Percentiles rank a stretch among this genome's conserved stretches.
Evolutionary conservation across 2,329 filamentous ascomycete genomes (phyloP).

Genomic region (Bipolaris bicolor): DNA sequence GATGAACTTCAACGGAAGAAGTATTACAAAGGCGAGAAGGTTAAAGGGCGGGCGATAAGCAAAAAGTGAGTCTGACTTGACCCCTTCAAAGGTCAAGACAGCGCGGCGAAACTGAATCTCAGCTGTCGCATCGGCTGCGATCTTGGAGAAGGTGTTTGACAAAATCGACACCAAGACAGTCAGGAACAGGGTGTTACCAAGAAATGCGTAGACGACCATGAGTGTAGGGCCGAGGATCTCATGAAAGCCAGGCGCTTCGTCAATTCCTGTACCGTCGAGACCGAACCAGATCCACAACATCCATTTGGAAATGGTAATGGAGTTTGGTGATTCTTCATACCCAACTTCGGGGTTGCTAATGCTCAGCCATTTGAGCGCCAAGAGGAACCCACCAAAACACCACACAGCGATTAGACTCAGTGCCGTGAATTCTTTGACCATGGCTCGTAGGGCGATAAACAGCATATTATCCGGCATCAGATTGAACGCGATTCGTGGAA

Average conservation of each 20-base stretch:
- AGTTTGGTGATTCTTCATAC: constrained; percentile 54
- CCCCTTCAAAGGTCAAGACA: constrained; percentile 82
- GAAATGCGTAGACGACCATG: constrained; percentile 84
- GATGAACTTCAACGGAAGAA: constrained; percentile 79
- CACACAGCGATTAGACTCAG: constrained; percentile 76
- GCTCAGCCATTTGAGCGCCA: constrained; percentile 80
- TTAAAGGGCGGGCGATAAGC: constrained; percentile 86
- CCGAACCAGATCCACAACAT: constrained; percentile 96
- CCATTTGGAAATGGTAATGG: constrained; percentile 81
- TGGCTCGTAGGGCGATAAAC: constrained; percentile 78
- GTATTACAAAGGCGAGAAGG: constrained; percentile 73
- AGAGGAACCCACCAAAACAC: constrained; percentile 83
- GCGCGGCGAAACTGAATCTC: constrained; percentile 84
- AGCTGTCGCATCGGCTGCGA: constrained; percentile 76
- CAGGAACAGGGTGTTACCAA: constrained; percentile 87
- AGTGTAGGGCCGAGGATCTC: constrained; percentile 77
- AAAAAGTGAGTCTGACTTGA: constrained; percentile 83
- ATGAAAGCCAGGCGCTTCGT: constrained; percentile 72
- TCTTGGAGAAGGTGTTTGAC: constrained; percentile 80
- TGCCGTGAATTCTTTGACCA: constrained; percentile 86
- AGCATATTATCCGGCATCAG: constrained; percentile 83
- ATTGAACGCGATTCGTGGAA: constrained; percentile 82
- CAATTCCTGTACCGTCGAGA: constrained; percentile 70
- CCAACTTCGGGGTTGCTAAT: constrained; percentile 44
- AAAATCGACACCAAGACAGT: constrained; percentile 88